These are phyloP conservation scores for Zoysia pacifica DNA, from an alignment of 176 grass and related monocot genomes.

Conservation along the genomic window DNA sequence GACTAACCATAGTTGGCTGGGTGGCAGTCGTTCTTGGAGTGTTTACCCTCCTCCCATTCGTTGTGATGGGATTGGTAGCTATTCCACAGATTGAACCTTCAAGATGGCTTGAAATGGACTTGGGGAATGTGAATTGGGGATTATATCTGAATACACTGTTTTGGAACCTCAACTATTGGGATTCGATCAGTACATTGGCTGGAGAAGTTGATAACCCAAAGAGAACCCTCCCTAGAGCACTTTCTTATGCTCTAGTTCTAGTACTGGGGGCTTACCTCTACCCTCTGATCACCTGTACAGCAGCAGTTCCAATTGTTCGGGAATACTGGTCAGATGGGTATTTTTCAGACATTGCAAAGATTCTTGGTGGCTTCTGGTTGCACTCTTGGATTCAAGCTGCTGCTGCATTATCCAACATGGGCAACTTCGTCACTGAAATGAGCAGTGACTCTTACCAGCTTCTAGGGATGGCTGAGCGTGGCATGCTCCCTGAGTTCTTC, in stretches of 20 bases:
- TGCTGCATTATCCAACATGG: slow-evolving; percentile 86
- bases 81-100: slow-evolving; percentile 64
- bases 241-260: slow-evolving; percentile 76
- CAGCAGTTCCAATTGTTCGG: slow-evolving; percentile 63
- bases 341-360: slow-evolving; percentile 67
- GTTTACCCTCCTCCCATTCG: slow-evolving; percentile 79
- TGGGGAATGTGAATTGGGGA: slow-evolving; percentile 71
- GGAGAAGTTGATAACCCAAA: slow-evolving; percentile 85
- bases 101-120: slow-evolving; percentile 61
- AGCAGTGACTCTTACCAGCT: slow-evolving; percentile 91
- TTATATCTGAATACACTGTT: slow-evolving; percentile 90
- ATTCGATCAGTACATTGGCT: slow-evolving; percentile 91
- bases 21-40: slow-evolving; percentile 72
- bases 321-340: slow-evolving; percentile 79
- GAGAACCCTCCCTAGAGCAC: slow-evolving; percentile 73
- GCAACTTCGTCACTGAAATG: slow-evolving; percentile 87
- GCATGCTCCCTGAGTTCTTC: slow-evolving; percentile 76
- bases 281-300: slow-evolving; percentile 76
- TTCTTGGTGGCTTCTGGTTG: slow-evolving; percentile 71
- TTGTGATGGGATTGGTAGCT: slow-evolving; percentile 81
- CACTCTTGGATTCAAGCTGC: slow-evolving; percentile 68
- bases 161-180: slow-evolving; percentile 98
- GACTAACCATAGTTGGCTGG: slow-evolving; percentile 76
- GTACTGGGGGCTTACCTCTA: slow-evolving; percentile 72
- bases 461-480: slow-evolving; percentile 80